Evolutionary conservation across 1,139 yeast genomes (phyloP), one percentile per base, ranked within the genome.

Genomic region (Suhomyces terraborum): DNA sequence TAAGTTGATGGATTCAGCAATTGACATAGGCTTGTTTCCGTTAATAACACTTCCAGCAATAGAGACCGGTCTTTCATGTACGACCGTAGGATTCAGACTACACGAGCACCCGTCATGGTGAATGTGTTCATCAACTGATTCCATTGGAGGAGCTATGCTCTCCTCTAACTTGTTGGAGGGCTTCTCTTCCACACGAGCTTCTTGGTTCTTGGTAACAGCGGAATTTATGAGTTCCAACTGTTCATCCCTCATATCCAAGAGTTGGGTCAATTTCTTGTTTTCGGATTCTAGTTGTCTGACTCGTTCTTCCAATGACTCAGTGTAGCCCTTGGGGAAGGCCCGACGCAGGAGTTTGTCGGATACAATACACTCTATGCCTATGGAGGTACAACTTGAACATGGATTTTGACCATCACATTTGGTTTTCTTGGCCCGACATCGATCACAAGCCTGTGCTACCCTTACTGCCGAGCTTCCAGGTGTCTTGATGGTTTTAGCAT

Each of bases 401-500:
- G 83, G 82, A 27, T 75, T 71, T 55, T 68, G 73, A n/a, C 87
- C 87, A 51, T 82, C 88, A 64, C 89, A 83, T 45, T 80, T 75
- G 26, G 83, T 80, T 64, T 87, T 87, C 59, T 87, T 87, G 34
- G 89, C 85, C 38, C 95, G 67, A 55, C 96, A 87, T 40, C 96
- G 62, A 57, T 88, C 95, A 62, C 95, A 88, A 0, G 95, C 95
- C 54, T 87, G 95, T 0, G 94, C 89, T 14, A 82, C 80, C 45
- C 89, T 63, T 42, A 77, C 77, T 1, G 69, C 62, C 26, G 69
- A 66, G 14, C 80, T 64, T 1, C 88, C 88, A 2, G 84, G 85
- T 3, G 84, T 74, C 54, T 76, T 77, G 39, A 83, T 83, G 41
- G 82, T 80, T 52, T 80, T 82, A n/a, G 66, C 59, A 35, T 60